Conservation (phyloP, 1,139 yeast genomes). For the Torulaspora globosa region DNA sequence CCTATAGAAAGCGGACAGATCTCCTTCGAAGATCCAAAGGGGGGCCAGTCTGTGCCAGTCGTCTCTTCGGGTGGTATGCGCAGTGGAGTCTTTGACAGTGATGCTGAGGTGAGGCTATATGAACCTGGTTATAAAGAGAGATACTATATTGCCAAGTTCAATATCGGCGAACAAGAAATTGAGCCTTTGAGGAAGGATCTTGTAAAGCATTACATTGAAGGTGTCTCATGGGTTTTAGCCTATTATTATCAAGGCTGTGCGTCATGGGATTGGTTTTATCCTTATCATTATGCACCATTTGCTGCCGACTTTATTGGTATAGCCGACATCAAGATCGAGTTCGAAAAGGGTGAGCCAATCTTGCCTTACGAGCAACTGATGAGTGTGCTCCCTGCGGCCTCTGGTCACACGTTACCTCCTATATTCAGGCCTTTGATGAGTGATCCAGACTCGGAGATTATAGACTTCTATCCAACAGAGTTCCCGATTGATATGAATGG, state of each 20-base stretch:
- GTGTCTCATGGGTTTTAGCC: slow-evolving; percentile 89
- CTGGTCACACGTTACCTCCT: slow-evolving; percentile 85
- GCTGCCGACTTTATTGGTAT: slow-evolving; percentile 77
- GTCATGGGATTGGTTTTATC: slow-evolving; percentile 98
- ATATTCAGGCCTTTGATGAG: slow-evolving; percentile 83
- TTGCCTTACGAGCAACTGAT: slow-evolving; percentile 92
- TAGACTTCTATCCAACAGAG: slow-evolving; percentile 87
- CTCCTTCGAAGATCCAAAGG: slow-evolving; percentile 5
- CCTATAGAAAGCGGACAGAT: slow-evolving; percentile 15
- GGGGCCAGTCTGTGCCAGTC: slow-evolving; percentile 28
- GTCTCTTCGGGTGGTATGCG: slow-evolving; percentile 31
- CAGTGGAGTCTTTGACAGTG: slow-evolving; percentile 40
- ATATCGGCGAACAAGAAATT: slow-evolving; percentile 52
- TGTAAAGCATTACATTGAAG: slow-evolving; percentile 78
- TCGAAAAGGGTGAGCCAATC: slow-evolving; percentile 75
- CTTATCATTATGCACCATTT: slow-evolving; percentile 97
- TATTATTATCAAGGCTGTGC: slow-evolving; percentile 98
- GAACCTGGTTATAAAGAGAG: slow-evolving; percentile 85
- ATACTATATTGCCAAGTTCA: slow-evolving; percentile 75
- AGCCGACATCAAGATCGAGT: slow-evolving; percentile 55
- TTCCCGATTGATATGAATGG: slow-evolving; percentile 95
- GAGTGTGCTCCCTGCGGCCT: slow-evolving; percentile 97
- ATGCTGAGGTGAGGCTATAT: slow-evolving; percentile 67
- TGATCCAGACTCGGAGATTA: slow-evolving; percentile 72
- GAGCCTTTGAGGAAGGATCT: slow-evolving; percentile 54